Evolutionary conservation across 495 filamentous ascomycete species (phyloP).

Genomic region (Wilcoxina mikolae): DNA sequence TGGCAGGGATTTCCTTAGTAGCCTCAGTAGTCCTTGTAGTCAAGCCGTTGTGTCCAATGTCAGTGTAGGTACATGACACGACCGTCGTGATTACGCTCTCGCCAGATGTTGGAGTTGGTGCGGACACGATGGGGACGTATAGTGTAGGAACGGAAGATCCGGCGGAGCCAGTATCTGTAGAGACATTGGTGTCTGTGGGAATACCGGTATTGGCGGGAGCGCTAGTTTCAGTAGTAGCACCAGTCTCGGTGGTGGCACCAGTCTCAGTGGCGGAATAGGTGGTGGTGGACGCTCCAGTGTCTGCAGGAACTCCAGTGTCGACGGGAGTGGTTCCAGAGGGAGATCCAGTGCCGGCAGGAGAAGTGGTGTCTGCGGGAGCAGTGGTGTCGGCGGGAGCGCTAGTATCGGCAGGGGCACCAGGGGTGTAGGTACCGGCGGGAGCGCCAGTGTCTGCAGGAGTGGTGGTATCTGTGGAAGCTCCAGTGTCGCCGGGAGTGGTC

Average conservation of each 20-base stretch:
- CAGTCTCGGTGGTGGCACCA: neutral
- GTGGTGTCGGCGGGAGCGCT: neutral
- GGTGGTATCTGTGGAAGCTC: neutral
- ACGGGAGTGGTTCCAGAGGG: neutral
- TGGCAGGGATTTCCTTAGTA: constrained; percentile 1
- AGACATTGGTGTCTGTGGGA: neutral
- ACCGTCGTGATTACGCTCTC: constrained; percentile 2
- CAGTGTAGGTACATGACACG: neutral
- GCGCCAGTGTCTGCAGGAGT: neutral
- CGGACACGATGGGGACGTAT: neutral
- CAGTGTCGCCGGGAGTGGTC: neutral
- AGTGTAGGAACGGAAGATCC: neutral
- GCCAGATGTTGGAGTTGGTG: neutral
- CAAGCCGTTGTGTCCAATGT: neutral
- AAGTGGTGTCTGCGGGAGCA: neutral
- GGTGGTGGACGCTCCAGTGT: neutral
- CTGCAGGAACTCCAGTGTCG: neutral
- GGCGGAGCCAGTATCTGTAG: neutral
- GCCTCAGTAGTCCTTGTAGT: neutral
- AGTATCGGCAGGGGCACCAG: neutral
- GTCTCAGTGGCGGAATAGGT: neutral
- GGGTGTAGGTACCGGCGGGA: neutral
- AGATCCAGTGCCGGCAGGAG: constrained; percentile 1
- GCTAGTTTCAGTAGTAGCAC: neutral
- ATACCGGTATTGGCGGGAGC: neutral